Base-by-base conservation (phyloP, 2,329 filamentous ascomycete species). In the Colletotrichum cuscutae region DNA sequence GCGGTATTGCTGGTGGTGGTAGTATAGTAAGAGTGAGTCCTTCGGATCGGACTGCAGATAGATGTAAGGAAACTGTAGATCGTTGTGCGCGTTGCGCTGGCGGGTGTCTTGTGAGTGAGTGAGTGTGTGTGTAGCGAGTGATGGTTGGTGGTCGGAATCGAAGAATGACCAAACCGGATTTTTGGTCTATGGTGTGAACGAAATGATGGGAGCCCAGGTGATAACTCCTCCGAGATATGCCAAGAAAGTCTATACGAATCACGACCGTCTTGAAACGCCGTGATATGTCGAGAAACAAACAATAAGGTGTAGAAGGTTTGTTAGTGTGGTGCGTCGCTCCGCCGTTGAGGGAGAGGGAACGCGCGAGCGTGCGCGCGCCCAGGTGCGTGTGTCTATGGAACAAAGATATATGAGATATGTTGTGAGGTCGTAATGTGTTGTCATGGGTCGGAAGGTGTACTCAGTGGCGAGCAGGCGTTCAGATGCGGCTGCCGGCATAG, bases 401-500 rank as follows among this genome's bases (percentile, higher is more conserved):
- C 15, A 56, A 56, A 66, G 32, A 60, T 30, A 22, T 4, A 9
- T 13, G 32, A 28, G 8, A 32, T 32, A 3, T 60, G 35, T 57
- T 37, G 57, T 67, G 57, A 62, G 22, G 19, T 59, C 19, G 58
- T 42, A 2, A 32, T 24, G 42, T 35, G 58, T 28, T 59, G 60
- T 32, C 30, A 19, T 60, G 8, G 35, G 19, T 30, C 37, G 46
- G 54, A 46, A 52, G 62, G 28, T 74, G 42, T 49, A n/a, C 7
- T n/a, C 19, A 49, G 19, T n/a, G 7, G 42, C 42, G 42, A 49
- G 42, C 42, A 49, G 19, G 11, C 42, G 42, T 49, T 49, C 76
- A 84, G 57, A 84, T 81, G 15, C 79, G 78, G 64, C 81, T 80
- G 28, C 79, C 78, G 26, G 75, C 78, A 62, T 75, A 75, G 42